These are phyloP conservation scores for Colletotrichum sp. DNA, from an alignment of 2,329 filamentous ascomycete genomes.

Conservation along the genomic window DNA sequence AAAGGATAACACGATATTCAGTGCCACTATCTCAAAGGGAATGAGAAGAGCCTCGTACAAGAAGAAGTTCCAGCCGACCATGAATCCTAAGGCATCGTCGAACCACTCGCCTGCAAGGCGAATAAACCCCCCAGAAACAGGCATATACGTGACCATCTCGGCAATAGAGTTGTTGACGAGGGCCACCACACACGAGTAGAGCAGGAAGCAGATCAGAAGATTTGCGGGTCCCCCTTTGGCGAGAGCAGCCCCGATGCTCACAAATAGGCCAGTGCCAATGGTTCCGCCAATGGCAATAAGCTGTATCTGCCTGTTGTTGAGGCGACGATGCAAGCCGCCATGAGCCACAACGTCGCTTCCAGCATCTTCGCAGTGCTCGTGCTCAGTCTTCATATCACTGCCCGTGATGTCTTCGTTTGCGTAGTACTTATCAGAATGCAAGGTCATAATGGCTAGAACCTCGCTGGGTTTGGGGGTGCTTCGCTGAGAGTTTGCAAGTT, in stretches of 20 bases:
- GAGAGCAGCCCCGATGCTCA: slow-evolving; percentile 47
- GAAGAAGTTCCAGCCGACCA: slow-evolving; percentile 67
- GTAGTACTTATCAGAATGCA: neutral
- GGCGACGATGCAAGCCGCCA: slow-evolving; percentile 39
- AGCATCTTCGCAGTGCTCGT: neutral
- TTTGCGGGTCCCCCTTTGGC: slow-evolving; percentile 10
- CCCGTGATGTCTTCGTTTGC: neutral
- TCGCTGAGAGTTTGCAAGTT: neutral
- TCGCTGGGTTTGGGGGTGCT: neutral
- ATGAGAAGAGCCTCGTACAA: slow-evolving; percentile 49
- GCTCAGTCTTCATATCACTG: neutral
- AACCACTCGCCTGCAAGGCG: slow-evolving; percentile 41
- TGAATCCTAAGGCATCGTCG: slow-evolving; percentile 61
- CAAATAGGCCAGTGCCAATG: slow-evolving; percentile 53
- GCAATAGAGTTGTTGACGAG: slow-evolving; percentile 43
- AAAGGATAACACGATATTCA: slow-evolving; percentile 25
- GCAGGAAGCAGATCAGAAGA: slow-evolving; percentile 11
- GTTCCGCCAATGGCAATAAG: slow-evolving; percentile 53
- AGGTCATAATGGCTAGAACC: neutral
- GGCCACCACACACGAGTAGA: slow-evolving; percentile 34
- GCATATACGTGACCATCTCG: slow-evolving; percentile 37
- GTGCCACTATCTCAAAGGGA: slow-evolving; percentile 30
- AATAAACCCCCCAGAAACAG: slow-evolving; percentile 17
- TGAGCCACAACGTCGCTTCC: neutral
- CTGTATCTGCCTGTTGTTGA: slow-evolving; percentile 39